Evolutionary conservation across 2,329 filamentous ascomycete genomes (phyloP).

Genomic region (Alternaria solani): DNA sequence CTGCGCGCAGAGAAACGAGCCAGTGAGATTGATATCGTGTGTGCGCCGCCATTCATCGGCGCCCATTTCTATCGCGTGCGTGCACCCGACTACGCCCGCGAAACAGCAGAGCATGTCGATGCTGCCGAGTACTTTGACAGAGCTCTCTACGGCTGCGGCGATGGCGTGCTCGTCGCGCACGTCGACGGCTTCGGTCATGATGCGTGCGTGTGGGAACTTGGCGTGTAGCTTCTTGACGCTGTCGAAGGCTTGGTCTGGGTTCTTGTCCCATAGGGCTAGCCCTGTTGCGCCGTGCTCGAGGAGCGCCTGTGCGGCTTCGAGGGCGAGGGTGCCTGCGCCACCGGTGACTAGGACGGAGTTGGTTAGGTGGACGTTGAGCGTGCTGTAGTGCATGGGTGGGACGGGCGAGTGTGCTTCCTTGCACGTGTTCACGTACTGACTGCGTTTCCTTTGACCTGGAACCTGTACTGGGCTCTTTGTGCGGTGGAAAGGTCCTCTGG

Average conservation of each 20-base stretch:
- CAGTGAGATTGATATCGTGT: conserved; percentile 76
- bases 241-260: conserved; percentile 53
- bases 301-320: conserved; percentile 66
- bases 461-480: conserved; percentile 57
- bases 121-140: conserved; percentile 56
- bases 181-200: conserved; percentile 64
- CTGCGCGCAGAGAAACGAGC: conserved; percentile 74
- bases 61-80: conserved; percentile 67
- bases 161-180: conserved; percentile 65
- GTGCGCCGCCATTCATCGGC: conserved; percentile 68
- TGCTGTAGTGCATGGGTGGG: neutral
- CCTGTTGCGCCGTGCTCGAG: conserved; percentile 72
- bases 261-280: conserved; percentile 68
- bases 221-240: conserved; percentile 58
- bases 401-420: conserved; percentile 19
- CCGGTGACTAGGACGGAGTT: conserved; percentile 62
- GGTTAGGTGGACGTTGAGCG: neutral
- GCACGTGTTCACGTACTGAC: conserved; percentile 55
- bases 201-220: conserved; percentile 63
- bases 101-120: conserved; percentile 69
- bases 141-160: conserved; percentile 47
- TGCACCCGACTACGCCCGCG: conserved; percentile 72
- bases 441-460: conserved; percentile 62
- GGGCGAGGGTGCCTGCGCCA: conserved; percentile 70
- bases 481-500: conserved; percentile 53